phyloP scores from a whole-genome alignment of 2,329 filamentous ascomycete species.

The Chlorencoelia australis region DNA sequence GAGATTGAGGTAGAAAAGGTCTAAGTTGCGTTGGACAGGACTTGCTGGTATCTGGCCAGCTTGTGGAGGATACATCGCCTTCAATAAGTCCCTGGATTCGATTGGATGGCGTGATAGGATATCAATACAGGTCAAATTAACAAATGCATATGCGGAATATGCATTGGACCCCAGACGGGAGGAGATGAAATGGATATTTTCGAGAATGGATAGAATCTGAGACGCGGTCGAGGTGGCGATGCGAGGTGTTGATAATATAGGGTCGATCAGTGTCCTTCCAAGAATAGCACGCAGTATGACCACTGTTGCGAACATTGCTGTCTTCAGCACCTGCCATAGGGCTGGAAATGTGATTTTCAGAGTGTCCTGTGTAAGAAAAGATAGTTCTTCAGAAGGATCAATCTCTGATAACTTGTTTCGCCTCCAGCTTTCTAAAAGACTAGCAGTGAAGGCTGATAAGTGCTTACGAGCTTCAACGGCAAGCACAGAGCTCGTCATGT shows the following conservation, averaged over 20 bases:
- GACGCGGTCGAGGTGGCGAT: slow-evolving; percentile 49
- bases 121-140: slow-evolving; percentile 58
- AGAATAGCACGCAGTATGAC: slow-evolving; percentile 50
- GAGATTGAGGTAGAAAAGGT: slow-evolving; percentile 66
- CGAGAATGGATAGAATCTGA: slow-evolving; percentile 52
- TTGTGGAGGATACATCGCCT: slow-evolving; percentile 21
- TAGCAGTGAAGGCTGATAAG: slow-evolving; percentile 35
- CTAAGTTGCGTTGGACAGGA: slow-evolving; percentile 53
- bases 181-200: slow-evolving; percentile 59
- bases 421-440: slow-evolving; percentile 52
- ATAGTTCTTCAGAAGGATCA: slow-evolving; percentile 48
- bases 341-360: slow-evolving; percentile 47
- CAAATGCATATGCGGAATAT: slow-evolving; percentile 61
- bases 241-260: slow-evolving; percentile 34
- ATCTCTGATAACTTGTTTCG: slow-evolving; percentile 59
- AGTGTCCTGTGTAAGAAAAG: slow-evolving; percentile 47
- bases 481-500: slow-evolving; percentile 36
- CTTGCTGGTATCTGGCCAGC: slow-evolving; percentile 49
- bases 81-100: slow-evolving; percentile 48
- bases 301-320: slow-evolving; percentile 53
- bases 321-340: slow-evolving; percentile 55
- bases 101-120: slow-evolving; percentile 53
- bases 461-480: slow-evolving; percentile 39
- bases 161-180: slow-evolving; percentile 52
- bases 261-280: slow-evolving; percentile 47